Conservation (phyloP, 805 yeast species). For the Dipodascopsis tothii region DNA sequence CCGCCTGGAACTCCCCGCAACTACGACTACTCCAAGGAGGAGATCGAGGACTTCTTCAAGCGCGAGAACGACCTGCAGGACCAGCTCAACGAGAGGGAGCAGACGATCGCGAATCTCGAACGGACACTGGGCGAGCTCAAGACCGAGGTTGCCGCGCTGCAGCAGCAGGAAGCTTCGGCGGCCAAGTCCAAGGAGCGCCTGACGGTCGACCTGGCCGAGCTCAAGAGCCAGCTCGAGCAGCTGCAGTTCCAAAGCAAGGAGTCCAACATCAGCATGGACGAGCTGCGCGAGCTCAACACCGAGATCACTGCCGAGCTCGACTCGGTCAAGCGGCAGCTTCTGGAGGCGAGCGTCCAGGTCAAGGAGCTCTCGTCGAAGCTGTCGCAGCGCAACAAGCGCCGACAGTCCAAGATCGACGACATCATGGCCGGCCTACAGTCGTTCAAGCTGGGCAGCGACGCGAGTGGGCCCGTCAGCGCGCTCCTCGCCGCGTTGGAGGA, state of each 20-base stretch:
- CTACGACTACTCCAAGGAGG: constrained; percentile 23
- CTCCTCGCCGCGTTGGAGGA: not conserved
- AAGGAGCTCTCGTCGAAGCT: constrained; percentile 4
- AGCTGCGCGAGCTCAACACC: constrained; percentile 18
- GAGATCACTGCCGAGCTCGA: constrained; percentile 23
- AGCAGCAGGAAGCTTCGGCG: constrained; percentile 6
- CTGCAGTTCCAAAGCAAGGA: constrained; percentile 19
- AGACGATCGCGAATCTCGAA: constrained; percentile 21
- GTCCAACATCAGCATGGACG: constrained; percentile 12
- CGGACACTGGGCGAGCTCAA: constrained; percentile 5
- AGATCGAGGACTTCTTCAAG: constrained; percentile 25
- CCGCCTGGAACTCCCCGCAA: constrained; percentile 8
- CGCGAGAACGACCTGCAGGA: constrained; percentile 32
- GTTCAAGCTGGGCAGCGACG: constrained; percentile 1
- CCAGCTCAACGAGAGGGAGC: constrained; percentile 28
- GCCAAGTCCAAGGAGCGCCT: constrained; percentile 1
- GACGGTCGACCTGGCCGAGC: constrained; percentile 4
- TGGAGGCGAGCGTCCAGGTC: constrained; percentile 8
- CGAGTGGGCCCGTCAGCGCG: not conserved
- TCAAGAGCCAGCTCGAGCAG: constrained; percentile 12
- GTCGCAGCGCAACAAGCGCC: constrained; percentile 13
- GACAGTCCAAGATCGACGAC: constrained; percentile 16
- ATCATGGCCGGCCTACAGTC: constrained; percentile 16
- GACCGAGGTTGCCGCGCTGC: constrained; percentile 8
- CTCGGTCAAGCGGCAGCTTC: constrained; percentile 10